Conservation (phyloP, 495 filamentous ascomycete genomes). For the Margaritispora aquatica region DNA sequence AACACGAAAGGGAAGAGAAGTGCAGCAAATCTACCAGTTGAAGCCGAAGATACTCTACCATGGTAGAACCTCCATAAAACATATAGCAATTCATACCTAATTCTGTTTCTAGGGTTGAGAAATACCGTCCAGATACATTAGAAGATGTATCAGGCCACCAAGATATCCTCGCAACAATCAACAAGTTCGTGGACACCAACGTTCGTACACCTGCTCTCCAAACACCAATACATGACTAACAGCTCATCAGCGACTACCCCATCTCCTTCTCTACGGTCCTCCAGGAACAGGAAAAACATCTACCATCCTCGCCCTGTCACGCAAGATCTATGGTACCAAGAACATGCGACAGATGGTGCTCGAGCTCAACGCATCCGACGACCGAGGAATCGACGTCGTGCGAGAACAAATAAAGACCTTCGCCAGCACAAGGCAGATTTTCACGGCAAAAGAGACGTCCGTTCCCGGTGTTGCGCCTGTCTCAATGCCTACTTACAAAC, state of each 20-base stretch:
- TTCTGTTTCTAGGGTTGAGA: constrained; percentile 73
- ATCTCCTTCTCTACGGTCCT: constrained; percentile 96
- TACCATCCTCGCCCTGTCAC: constrained; percentile 83
- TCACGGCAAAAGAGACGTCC: constrained; percentile 50
- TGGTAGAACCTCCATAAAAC: constrained; percentile 48
- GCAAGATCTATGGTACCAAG: constrained; percentile 83
- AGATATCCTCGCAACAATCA: constrained; percentile 94
- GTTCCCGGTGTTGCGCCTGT: constrained; percentile 40
- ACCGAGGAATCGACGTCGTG: constrained; percentile 97
- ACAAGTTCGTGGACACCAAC: constrained; percentile 91
- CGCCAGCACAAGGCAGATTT: constrained; percentile 66
- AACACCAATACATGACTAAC: constrained; percentile 2
- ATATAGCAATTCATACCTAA: constrained; percentile 11
- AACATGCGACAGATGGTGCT: constrained; percentile 98
- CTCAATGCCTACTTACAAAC: constrained; percentile 57
- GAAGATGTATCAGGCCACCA: constrained; percentile 96
- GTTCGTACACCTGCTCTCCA: constrained; percentile 30
- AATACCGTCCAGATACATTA: constrained; percentile 85
- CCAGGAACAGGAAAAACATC: constrained; percentile 98
- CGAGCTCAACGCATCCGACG: constrained; percentile 94
- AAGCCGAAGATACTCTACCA: constrained; percentile 89
- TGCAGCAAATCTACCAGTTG: constrained; percentile 86
- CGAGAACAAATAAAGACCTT: constrained; percentile 99
- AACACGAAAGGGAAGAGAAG: constrained; percentile 77
- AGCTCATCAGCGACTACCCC: constrained; percentile 62